Evolutionary conservation across 768 basidiomycete species (phyloP).

Genomic region (Cystobasidium onofrii): DNA sequence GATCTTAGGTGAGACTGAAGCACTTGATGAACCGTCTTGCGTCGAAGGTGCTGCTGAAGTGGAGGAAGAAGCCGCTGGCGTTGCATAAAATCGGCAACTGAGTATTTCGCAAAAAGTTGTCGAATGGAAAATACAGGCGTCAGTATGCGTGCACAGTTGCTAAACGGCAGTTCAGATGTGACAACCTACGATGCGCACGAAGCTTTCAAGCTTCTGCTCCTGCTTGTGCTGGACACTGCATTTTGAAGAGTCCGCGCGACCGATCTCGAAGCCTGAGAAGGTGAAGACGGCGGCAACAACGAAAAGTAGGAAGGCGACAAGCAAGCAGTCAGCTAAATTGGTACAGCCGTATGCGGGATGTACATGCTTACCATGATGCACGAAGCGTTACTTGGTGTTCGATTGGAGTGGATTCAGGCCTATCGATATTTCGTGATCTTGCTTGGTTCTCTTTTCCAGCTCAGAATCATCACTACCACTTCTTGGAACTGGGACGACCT

Average conservation of each 20-base stretch:
- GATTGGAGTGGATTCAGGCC: neutral
- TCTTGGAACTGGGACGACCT: neutral
- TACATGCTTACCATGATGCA: neutral
- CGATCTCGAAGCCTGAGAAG: constrained; percentile 4
- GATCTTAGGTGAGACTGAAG: constrained; percentile 57
- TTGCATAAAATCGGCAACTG: constrained; percentile 30
- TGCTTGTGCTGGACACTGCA: neutral
- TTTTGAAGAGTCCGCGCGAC: neutral
- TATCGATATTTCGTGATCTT: neutral
- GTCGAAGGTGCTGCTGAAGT: constrained; percentile 56
- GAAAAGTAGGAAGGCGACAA: too few species aligned
- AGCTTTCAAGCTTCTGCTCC: constrained; percentile 2
- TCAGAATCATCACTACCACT: constrained; percentile 53
- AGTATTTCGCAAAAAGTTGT: neutral
- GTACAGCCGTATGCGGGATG: too few species aligned
- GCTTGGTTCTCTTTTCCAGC: constrained; percentile 47
- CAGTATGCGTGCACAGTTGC: neutral
- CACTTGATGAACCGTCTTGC: constrained; percentile 17
- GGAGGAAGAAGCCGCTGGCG: constrained; percentile 30
- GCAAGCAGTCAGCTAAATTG: too few species aligned
- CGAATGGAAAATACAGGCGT: neutral
- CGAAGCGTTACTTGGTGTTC: neutral
- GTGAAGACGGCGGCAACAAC: neutral
- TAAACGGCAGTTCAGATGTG: neutral
- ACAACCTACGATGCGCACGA: neutral